Evolutionary conservation across 2,329 filamentous ascomycete species (phyloP).

Genomic region (Akanthomyces lecanii): DNA sequence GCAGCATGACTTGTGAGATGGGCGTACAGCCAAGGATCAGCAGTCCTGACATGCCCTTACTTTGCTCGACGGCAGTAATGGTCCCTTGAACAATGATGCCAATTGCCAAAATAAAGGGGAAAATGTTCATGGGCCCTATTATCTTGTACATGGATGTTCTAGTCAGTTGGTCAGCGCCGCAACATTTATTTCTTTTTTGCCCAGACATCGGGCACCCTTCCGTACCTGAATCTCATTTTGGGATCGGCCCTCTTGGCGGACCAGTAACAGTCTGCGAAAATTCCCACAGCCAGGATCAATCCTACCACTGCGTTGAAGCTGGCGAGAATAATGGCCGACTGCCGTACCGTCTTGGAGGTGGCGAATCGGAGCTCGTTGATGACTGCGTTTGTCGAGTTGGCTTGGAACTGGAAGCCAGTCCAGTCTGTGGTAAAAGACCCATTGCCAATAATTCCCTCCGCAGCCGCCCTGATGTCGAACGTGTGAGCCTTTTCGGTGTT

Average conservation of each 20-base stretch:
- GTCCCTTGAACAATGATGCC: slow-evolving; percentile 56
- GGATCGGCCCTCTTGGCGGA: slow-evolving; percentile 38
- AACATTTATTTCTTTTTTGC: background rate
- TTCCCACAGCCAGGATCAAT: slow-evolving; percentile 51
- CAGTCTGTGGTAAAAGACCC: slow-evolving; percentile 12
- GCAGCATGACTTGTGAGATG: slow-evolving; percentile 56
- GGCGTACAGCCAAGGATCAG: slow-evolving; percentile 49
- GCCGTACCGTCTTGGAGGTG: slow-evolving; percentile 54
- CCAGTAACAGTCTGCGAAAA: slow-evolving; percentile 53
- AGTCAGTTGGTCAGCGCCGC: background rate
- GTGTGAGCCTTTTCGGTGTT: background rate
- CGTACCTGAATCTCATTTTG: slow-evolving; percentile 41
- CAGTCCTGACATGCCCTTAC: slow-evolving; percentile 48
- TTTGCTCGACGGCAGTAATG: slow-evolving; percentile 54
- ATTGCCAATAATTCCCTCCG: slow-evolving; percentile 8
- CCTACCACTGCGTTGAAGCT: slow-evolving; percentile 58
- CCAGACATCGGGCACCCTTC: no score
- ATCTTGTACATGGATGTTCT: slow-evolving; percentile 40
- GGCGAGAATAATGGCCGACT: slow-evolving; percentile 58
- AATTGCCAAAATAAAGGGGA: slow-evolving; percentile 53
- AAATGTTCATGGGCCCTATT: slow-evolving; percentile 45
- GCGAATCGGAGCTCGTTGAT: slow-evolving; percentile 50
- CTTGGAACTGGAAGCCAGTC: slow-evolving; percentile 28
- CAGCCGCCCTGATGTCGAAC: background rate
- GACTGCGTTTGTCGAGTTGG: slow-evolving; percentile 43